Base-by-base conservation (phyloP, 371 early-diverging fungal genomes). In the Lichtheimia hyalospora region DNA sequence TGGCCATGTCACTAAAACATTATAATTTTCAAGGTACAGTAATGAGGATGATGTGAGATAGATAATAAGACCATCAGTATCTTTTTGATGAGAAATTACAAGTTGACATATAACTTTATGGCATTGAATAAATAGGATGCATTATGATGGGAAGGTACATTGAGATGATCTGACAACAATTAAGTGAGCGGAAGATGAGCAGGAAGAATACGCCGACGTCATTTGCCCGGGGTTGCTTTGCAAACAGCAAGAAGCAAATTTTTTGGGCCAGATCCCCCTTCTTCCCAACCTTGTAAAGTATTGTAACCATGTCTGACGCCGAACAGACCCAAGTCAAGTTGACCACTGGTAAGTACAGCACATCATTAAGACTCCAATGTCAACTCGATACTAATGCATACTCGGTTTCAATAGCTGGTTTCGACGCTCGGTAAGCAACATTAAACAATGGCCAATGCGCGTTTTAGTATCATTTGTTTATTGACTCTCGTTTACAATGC, bases 401-500 rank as follows among this genome's bases (percentile, higher is more conserved):
- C 48, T 43, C 24, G 42, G n/a, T 48, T 24, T 54, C n/a, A 48
- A 46, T 46, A 63, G 63, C 63, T 57, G 63, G 63, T 53, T 63
- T 63, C 57, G 63, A 63, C 39, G 63, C 63, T 49, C 63, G 63
- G 63, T 63, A 57, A 63, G 58, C 40, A 28, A 0, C 18, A 46
- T n/a, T n/a, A 46, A 21, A 10, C n/a, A 1, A 16, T n/a, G 3
- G 1, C 10, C 6, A 46, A 46, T 18, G 18, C 27, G 39, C 27
- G 27, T 25, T 23, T 16, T 5, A n/a, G 12, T 46, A 16, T 4
- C 28, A 3, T 23, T 44, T 52, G 15, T 39, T n/a, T 18, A 46
- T 46, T 21, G 46, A 46, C 46, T 84, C 56, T 69, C 15, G 3
- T 40, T 54, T 4, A 39, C 34, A 18, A 40, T 40, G 8, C 5